Conservation (phyloP, 179 eudicot species). For the Patellifolia procumbens region DNA sequence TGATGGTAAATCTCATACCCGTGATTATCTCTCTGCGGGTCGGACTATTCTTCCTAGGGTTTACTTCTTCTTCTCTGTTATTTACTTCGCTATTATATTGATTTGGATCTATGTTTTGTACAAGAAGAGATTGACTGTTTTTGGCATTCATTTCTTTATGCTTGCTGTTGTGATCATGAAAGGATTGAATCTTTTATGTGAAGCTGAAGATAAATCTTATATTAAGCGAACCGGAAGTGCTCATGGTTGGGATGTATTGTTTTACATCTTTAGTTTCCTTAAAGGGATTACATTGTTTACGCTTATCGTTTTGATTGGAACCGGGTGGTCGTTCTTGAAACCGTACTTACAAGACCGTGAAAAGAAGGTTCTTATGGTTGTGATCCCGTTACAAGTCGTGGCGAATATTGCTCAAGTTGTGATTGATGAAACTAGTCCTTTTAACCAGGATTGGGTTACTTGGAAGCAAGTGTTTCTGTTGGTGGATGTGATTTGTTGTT, state of each 20-base stretch:
- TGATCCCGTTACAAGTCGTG: slow-evolving; percentile 70
- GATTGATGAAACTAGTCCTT: slow-evolving; percentile 65
- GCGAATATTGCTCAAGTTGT: slow-evolving; percentile 75
- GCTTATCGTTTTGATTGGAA: slow-evolving; percentile 73
- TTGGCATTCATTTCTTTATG: slow-evolving; percentile 58
- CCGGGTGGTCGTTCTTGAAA: slow-evolving; percentile 82
- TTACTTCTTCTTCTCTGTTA: slow-evolving; percentile 45
- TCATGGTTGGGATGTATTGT: slow-evolving; percentile 77
- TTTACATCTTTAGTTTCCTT: slow-evolving; percentile 59
- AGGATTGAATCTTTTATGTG: slow-evolving; percentile 57
- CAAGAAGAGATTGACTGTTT: slow-evolving; percentile 45
- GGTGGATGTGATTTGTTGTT: slow-evolving; percentile 71
- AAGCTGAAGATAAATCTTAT: slow-evolving; percentile 62
- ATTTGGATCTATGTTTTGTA: slow-evolving; percentile 44
- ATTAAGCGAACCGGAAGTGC: slow-evolving; percentile 58
- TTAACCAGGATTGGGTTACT: slow-evolving; percentile 59
- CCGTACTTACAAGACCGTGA: slow-evolving; percentile 72
- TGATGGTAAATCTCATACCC: slow-evolving; percentile 41
- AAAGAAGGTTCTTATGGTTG: slow-evolving; percentile 71
- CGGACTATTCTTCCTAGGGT: slow-evolving; percentile 52
- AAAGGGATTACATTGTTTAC: slow-evolving; percentile 68
- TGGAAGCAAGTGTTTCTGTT: slow-evolving; percentile 73
- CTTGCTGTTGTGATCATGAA: slow-evolving; percentile 53
- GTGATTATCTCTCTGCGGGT: slow-evolving; percentile 73
- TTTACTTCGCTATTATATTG: slow-evolving; percentile 33